A percentile compares a stretch with the other conserved stretches of the same genome.
These are phyloP conservation scores for Litchi chinensis DNA, from an alignment of 345 rosid genomes.

Conservation along the genomic window DNA sequence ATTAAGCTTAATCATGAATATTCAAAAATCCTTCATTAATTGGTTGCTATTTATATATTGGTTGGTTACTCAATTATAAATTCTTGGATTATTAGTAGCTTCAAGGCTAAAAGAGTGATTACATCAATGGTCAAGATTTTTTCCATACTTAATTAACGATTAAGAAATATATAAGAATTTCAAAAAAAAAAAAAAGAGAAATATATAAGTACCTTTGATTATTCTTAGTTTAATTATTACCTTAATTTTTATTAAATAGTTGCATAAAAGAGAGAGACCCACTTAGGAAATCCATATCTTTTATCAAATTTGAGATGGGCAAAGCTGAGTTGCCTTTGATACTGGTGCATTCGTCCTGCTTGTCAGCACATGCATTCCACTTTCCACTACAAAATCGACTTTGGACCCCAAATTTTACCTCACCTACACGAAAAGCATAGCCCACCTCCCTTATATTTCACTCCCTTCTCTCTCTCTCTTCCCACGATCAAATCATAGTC, in stretches of 20 bases:
- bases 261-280: slow-evolving; percentile 64
- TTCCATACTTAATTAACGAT: background rate
- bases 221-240: slow-evolving; percentile 3
- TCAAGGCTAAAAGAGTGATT: background rate
- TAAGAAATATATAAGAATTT: background rate
- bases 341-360: slow-evolving; percentile 61
- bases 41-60: too few relatives aligned
- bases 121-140: too few relatives aligned
- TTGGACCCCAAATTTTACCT: slow-evolving; percentile 71
- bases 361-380: slow-evolving; percentile 97
- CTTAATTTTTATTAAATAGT: slow-evolving; percentile 9
- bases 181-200: too few relatives aligned
- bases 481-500: slow-evolving; percentile 33
- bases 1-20: background rate
- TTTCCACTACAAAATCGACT: slow-evolving; percentile 85
- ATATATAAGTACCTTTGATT: background rate
- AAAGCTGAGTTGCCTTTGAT: slow-evolving; percentile 83
- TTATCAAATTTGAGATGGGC: slow-evolving; percentile 48
- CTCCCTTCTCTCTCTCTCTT: slow-evolving; percentile 25
- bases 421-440: slow-evolving; percentile 72
- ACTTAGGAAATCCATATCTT: slow-evolving; percentile 48
- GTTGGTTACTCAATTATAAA: too few relatives aligned
- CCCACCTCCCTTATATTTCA: slow-evolving; percentile 34
- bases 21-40: background rate
- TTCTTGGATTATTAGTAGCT: background rate